Percentiles rank a stretch among this genome's conserved stretches.
phyloP scores from a whole-genome alignment of 2,329 filamentous ascomycete genomes.

The Epichloe bromicola region DNA sequence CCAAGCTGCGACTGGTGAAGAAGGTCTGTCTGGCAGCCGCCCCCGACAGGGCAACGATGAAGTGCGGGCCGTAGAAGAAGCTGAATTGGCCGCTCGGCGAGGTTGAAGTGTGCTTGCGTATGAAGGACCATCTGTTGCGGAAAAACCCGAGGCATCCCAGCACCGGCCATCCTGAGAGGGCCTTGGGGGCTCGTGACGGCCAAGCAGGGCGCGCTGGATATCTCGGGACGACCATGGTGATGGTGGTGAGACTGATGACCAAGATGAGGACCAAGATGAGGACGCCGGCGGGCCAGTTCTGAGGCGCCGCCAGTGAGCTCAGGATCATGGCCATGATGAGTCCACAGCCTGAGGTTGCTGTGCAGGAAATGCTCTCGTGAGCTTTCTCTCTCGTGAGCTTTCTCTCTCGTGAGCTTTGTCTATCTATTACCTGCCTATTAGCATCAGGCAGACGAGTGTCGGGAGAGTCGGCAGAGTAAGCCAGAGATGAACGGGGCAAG shows the following conservation, averaged over 20 bases:
- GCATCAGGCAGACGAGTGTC: no score
- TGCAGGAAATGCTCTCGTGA: no score
- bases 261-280: constrained; percentile 6
- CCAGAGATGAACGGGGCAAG: neutral
- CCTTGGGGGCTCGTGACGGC: constrained; percentile 13
- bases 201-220: constrained; percentile 9
- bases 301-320: constrained; percentile 3
- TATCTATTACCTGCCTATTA: no score
- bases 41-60: constrained; percentile 31
- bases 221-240: constrained; percentile 2
- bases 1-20: constrained; percentile 30
- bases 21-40: constrained; percentile 28
- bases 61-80: constrained; percentile 32
- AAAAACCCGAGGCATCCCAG: constrained; percentile 33
- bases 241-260: neutral
- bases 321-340: neutral
- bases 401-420: no score
- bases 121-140: constrained; percentile 31
- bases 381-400: no score
- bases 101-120: constrained; percentile 17
- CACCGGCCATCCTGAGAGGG: constrained; percentile 24
- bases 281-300: constrained; percentile 5
- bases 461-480: no score
- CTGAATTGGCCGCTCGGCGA: constrained; percentile 31
- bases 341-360: no score